phyloP scores from a whole-genome alignment of 2,329 filamentous ascomycete genomes.

The Ophiostoma tasmaniense region DNA sequence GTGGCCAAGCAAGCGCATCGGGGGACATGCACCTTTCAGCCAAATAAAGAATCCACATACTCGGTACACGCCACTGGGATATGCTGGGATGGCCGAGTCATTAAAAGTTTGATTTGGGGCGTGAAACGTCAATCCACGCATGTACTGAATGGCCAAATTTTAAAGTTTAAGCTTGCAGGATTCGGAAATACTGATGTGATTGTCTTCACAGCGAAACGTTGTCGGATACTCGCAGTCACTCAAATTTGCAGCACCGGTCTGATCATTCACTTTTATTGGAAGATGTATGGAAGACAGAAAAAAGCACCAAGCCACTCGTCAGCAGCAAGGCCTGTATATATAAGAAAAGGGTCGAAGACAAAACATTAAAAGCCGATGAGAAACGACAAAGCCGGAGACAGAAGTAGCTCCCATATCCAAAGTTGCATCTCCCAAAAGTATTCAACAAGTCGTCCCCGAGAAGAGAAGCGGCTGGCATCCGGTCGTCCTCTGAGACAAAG shows the following conservation, averaged over 20 bases:
- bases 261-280: slow-evolving; percentile 4
- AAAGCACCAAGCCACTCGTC: slow-evolving; percentile 4
- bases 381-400: background rate
- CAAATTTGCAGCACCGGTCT: background rate
- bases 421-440: background rate
- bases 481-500: background rate
- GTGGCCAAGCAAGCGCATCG: too few species aligned
- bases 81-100: too few species aligned
- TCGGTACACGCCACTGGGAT: too few species aligned
- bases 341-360: background rate
- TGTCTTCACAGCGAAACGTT: too few species aligned
- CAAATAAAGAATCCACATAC: too few species aligned
- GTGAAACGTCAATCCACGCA: too few species aligned
- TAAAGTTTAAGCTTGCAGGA: too few species aligned
- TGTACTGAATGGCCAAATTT: too few species aligned
- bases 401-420: background rate
- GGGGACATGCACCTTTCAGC: too few species aligned
- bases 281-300: background rate
- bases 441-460: background rate
- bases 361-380: too few species aligned
- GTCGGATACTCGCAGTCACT: background rate
- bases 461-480: background rate
- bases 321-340: slow-evolving; percentile 5
- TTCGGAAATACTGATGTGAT: too few species aligned
- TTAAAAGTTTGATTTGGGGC: too few species aligned